Base-by-base conservation (phyloP, 495 filamentous ascomycete genomes). In the Trichoderma virens region DNA sequence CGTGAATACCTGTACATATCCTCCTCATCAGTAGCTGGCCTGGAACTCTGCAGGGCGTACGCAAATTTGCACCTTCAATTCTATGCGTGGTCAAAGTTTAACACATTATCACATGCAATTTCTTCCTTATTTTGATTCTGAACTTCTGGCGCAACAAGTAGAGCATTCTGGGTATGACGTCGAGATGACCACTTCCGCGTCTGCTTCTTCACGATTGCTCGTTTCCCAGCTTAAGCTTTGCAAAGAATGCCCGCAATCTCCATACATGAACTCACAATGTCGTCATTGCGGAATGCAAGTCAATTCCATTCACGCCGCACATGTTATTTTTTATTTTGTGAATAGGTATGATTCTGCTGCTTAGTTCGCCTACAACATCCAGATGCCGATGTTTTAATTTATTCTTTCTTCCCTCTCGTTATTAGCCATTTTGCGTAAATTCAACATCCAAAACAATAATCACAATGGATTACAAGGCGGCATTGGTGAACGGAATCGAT, bases 391-490 rank as follows among this genome's bases (percentile, higher is more conserved):
- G n/a, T n/a, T n/a, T n/a, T n/a, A n/a, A n/a, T 45, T 16, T 0
- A 5, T 30, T 56, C 25, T 56, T 13, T 13, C 27, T 47, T 9
- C 0, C 6, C 39, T 43, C 39, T 5, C 34, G 34, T 14, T 4
- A 56, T 25, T 9, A 45, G 11, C 11, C 9, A 56, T 18, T 8
- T 18, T 18, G 1, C 13, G n/a, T 20, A 56, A 9, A 7, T 6
- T 16, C 5, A 28, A 28, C 51, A 14, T 20, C 23, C 23, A 56
- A 7, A 9, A 3, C 7, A 13, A 30, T 28, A 16, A 16, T 5
- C 51, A 30, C 23, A 28, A 56, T 56, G 51, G 51, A 56, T 30
- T 56, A 56, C 51, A 56, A 56, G 25, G 51, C 51, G 3, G 51
- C 51, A 16, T 8, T 56, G 51, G 51, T 56, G 25, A 56, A 56